Conservation (phyloP, 148 eudicot species). For the Rhododendron ferrugineum region DNA sequence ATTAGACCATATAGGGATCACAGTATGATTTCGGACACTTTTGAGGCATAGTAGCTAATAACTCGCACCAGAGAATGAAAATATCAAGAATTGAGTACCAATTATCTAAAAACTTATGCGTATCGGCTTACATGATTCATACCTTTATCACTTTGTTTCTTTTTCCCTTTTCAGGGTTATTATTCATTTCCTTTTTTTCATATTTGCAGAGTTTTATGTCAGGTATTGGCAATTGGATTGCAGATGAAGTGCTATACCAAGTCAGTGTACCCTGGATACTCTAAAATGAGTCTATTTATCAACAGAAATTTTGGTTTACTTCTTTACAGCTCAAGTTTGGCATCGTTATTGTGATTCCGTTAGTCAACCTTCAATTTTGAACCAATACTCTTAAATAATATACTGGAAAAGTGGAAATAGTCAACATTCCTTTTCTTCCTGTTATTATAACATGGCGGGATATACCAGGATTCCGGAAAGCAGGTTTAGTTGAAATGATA, state of each 20-base stretch:
- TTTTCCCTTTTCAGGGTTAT: background rate
- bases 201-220: constrained; percentile 70
- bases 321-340: background rate
- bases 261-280: constrained; percentile 39
- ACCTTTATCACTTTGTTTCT: background rate
- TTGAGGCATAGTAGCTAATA: background rate
- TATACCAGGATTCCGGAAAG: background rate
- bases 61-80: background rate
- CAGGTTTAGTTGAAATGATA: background rate
- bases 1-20: background rate
- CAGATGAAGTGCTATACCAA: constrained; percentile 97
- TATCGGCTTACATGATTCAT: background rate
- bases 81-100: background rate
- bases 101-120: background rate
- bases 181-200: constrained; percentile 12
- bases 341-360: background rate
- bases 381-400: background rate
- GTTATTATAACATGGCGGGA: background rate
- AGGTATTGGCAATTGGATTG: constrained; percentile 98
- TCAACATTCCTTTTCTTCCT: background rate
- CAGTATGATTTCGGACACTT: background rate
- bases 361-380: background rate
- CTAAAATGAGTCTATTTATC: background rate
- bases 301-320: background rate
- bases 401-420: background rate